phyloP scores from a whole-genome alignment of 352 stramenopile genomes.

The Phytophthora pinifolia region DNA sequence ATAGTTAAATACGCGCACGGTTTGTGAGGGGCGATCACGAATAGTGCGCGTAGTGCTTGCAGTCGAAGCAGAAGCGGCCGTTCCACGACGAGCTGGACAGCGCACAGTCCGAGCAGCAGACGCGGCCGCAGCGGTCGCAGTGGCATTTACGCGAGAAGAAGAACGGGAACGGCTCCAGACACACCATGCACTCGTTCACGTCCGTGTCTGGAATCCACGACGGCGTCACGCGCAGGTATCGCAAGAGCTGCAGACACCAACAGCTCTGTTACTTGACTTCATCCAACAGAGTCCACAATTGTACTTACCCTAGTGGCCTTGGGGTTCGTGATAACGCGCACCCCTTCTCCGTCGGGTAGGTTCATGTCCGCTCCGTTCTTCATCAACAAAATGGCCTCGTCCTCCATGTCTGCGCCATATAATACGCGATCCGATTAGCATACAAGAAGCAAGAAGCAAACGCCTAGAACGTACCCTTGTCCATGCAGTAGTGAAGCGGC shows the following conservation, averaged over 20 bases:
- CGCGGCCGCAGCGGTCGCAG: slow-evolving; percentile 69
- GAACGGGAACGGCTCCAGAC: slow-evolving; percentile 62
- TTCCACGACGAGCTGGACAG: slow-evolving; percentile 71
- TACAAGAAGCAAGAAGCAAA: background rate
- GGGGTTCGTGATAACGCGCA: slow-evolving; percentile 53
- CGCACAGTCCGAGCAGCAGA: slow-evolving; percentile 80
- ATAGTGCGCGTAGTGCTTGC: slow-evolving; percentile 70
- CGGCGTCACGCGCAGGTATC: slow-evolving; percentile 53
- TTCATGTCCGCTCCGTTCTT: slow-evolving; percentile 74
- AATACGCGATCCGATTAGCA: slow-evolving; percentile 10
- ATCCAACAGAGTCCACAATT: too few relatives aligned
- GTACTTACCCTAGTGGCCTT: slow-evolving; percentile 62
- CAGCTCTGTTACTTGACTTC: too few relatives aligned
- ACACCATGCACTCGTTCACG: slow-evolving; percentile 72
- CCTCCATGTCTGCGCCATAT: slow-evolving; percentile 53
- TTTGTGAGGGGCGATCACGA: slow-evolving; percentile 17
- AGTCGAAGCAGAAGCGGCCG: slow-evolving; percentile 75
- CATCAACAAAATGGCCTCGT: slow-evolving; percentile 60
- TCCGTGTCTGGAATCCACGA: slow-evolving; percentile 65
- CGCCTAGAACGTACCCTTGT: slow-evolving; percentile 53
- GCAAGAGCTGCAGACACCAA: slow-evolving; percentile 41
- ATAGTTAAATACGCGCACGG: slow-evolving; percentile 10
- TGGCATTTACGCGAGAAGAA: slow-evolving; percentile 76
- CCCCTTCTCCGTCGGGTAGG: slow-evolving; percentile 53
- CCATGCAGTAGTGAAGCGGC: slow-evolving; percentile 72